Base-by-base conservation (phyloP, 352 stramenopile genomes). In the Phytophthora ramorum region DNA sequence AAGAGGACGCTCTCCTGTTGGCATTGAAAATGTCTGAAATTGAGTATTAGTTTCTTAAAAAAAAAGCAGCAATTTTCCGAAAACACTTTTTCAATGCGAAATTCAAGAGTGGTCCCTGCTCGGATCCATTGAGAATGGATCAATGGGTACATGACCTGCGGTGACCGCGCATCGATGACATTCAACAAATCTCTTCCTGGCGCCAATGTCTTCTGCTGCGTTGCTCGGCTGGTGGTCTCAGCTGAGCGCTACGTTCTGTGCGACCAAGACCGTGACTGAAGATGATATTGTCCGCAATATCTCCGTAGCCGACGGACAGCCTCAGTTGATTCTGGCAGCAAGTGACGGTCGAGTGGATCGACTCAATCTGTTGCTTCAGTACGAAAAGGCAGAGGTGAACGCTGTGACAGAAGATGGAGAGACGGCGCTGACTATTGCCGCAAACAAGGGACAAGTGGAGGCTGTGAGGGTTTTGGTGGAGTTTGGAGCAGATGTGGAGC, bases 21-120 rank as follows among this genome's bases (percentile, higher is more conserved):
- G 73, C 73, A 40, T 58, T 81, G 26, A 67, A 71, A 28, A 76
- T 76, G 41, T 81, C 73, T 7, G 66, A 81, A 30, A 68, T 81
- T 41, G 73, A 81, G 63, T 81, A 78, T 72, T 81, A 73, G 19
- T 38, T 32, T 19, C 7, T 0, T 34, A 24, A 24, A 24, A 24
- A 28, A 24, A 24, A 24, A 24, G 22, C 22, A 34, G 6, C 28
- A 34, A 8, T 32, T 32, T 32, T 6, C 26, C 28, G 7, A 34
- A 34, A 34, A 12, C 28, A 34, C 5, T 2, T 34, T 24, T 12
- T 2, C 28, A 12, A 32, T 43, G 16, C n/a, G 34, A 38, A 38
- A 38, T 10, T 13, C 34, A 5, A 38, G 0, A 38, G 34, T n/a
- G 34, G 28, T 32, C 24, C 24, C 4, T 28, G 24, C 24, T 28